A percentile compares a stretch with the other conserved stretches of the same genome.
These are phyloP conservation scores for Nemophila menziesii DNA, from an alignment of 257 asterid genomes.

Conservation along the genomic window DNA sequence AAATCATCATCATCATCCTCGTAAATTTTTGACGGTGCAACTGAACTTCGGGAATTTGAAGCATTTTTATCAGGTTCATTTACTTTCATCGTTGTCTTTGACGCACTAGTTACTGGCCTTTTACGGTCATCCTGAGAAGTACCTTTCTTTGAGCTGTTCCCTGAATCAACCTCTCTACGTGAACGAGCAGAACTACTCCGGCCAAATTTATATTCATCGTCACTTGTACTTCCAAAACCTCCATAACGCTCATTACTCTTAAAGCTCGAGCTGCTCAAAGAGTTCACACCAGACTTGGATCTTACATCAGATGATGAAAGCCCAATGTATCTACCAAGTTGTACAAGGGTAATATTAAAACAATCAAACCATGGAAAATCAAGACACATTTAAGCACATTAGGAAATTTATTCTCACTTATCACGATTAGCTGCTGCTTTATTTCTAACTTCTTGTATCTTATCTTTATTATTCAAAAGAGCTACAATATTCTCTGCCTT, in stretches of 20 bases:
- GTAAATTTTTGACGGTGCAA: slow-evolving; percentile 28
- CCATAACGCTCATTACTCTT: slow-evolving; percentile 47
- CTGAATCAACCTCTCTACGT: slow-evolving; percentile 7
- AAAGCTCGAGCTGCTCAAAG: slow-evolving; percentile 51
- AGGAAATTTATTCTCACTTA: slow-evolving; percentile 63
- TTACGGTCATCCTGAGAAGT: slow-evolving; percentile 55
- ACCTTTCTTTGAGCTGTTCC: slow-evolving; percentile 37
- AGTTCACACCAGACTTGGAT: slow-evolving; percentile 54
- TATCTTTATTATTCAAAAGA: slow-evolving; percentile 74
- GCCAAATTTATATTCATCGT: slow-evolving; percentile 46
- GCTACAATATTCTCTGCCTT: slow-evolving; percentile 72
- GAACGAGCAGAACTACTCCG: slow-evolving; percentile 25
- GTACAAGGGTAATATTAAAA: slow-evolving; percentile 10
- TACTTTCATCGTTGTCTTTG: slow-evolving; percentile 30
- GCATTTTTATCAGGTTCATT: too few species aligned
- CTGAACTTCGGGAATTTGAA: slow-evolving; percentile 34
- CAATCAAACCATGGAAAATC: too few species aligned
- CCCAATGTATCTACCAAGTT: slow-evolving; percentile 57
- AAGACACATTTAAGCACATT: slow-evolving; percentile 7
- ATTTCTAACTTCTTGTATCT: slow-evolving; percentile 72
- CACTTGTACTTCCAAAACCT: slow-evolving; percentile 54
- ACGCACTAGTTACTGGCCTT: slow-evolving; percentile 33
- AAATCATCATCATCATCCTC: slow-evolving; percentile 83
- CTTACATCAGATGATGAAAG: slow-evolving; percentile 83
- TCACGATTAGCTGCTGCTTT: slow-evolving; percentile 85